phyloP scores from a whole-genome alignment of 495 filamentous ascomycete genomes.

The Penicilliopsis zonata region DNA sequence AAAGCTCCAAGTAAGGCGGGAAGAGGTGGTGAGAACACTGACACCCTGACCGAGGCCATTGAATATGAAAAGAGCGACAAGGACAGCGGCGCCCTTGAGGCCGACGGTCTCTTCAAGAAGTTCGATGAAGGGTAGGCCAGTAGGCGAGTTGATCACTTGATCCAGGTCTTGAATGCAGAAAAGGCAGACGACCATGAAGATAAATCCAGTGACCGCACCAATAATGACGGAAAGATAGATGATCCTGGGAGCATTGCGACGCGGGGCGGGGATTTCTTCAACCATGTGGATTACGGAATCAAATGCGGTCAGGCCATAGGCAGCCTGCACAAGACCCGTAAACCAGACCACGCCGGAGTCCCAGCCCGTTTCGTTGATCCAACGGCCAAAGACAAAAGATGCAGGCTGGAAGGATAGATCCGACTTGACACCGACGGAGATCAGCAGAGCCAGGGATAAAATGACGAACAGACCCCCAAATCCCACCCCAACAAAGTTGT shows the following conservation, averaged over 20 bases:
- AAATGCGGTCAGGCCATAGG: constrained; percentile 48
- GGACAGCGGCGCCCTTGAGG: constrained; percentile 19
- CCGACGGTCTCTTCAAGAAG: constrained; percentile 31
- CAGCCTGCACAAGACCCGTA: constrained; percentile 47
- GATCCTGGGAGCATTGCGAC: constrained; percentile 26
- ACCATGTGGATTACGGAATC: constrained; percentile 55
- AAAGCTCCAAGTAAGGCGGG: constrained; percentile 41
- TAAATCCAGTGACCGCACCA: constrained; percentile 50
- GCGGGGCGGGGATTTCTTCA: constrained; percentile 33
- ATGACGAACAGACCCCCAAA: constrained; percentile 32
- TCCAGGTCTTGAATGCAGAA: constrained; percentile 59
- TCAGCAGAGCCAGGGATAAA: constrained; percentile 30
- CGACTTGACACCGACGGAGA: constrained; percentile 26
- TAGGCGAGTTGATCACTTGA: constrained; percentile 37
- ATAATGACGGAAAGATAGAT: constrained; percentile 31
- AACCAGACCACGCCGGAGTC: constrained; percentile 51
- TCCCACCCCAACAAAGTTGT: constrained; percentile 37
- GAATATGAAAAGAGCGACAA: constrained; percentile 37
- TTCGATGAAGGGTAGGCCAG: constrained; percentile 32
- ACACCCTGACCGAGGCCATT: constrained; percentile 34
- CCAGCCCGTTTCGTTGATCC: constrained; percentile 53
- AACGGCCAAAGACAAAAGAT: constrained; percentile 42
- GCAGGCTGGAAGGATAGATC: constrained; percentile 29
- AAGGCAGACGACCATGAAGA: constrained; percentile 61
- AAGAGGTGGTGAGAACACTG: constrained; percentile 36